Evolutionary conservation across 2,329 filamentous ascomycete genomes (phyloP).

Genomic region (Paraphoma chrysanthemicola): DNA sequence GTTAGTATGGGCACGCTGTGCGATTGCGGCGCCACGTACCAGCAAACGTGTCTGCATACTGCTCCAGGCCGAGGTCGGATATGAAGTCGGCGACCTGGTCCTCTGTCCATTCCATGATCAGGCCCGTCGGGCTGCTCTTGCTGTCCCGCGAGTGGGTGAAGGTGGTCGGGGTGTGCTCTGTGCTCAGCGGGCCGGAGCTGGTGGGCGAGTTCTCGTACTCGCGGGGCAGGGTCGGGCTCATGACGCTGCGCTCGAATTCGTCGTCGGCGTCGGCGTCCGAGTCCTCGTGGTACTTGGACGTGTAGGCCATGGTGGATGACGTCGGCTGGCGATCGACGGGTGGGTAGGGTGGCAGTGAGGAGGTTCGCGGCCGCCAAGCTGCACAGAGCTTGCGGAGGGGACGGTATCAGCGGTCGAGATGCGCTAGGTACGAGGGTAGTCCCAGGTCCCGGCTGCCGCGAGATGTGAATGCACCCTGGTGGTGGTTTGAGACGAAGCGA

Average conservation of each 20-base stretch:
- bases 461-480: conserved; percentile 24
- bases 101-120: conserved; percentile 80
- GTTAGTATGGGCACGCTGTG: conserved; percentile 9
- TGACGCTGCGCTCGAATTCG: conserved; percentile 78
- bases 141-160: conserved; percentile 70
- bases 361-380: conserved; percentile 33
- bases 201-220: conserved; percentile 75
- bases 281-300: conserved; percentile 71
- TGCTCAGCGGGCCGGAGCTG: conserved; percentile 73
- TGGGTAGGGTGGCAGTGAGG: conserved; percentile 14
- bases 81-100: conserved; percentile 93
- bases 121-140: conserved; percentile 73
- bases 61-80: conserved; percentile 75
- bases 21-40: conserved; percentile 64
- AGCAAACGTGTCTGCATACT: conserved; percentile 83
- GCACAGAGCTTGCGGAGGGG: conserved; percentile 24
- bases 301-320: conserved; percentile 46
- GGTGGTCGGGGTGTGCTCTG: conserved; percentile 80
- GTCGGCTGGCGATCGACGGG: conserved; percentile 7
- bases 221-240: conserved; percentile 68
- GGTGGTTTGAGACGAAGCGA: conserved; percentile 45
- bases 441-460: conserved; percentile 12
- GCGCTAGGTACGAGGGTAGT: conserved; percentile 20
- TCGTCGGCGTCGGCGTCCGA: conserved; percentile 79
- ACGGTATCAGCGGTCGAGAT: conserved; percentile 21